Evolutionary conservation across 2,329 filamentous ascomycete genomes (phyloP).

Genomic region (Coniosporium tulheliwenetii): DNA sequence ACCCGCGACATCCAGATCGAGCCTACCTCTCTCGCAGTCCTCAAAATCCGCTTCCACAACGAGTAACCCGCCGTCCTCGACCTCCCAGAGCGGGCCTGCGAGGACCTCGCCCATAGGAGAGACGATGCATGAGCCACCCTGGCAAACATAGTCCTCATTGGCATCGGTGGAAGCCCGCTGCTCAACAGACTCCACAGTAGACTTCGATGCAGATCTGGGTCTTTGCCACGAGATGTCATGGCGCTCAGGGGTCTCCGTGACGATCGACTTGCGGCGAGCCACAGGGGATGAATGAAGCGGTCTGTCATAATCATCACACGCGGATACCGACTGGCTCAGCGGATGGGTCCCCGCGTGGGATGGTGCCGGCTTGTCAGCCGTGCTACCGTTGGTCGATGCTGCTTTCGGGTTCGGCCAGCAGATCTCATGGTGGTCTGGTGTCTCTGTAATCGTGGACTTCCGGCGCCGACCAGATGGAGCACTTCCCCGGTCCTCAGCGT

Average conservation of each 20-base stretch:
- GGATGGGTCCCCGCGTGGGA: not conserved
- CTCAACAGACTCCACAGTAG: not conserved
- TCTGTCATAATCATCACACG: conserved; percentile 11
- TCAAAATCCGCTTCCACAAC: conserved; percentile 70
- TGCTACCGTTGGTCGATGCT: conserved; percentile 1
- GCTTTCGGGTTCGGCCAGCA: conserved; percentile 18
- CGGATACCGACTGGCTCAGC: conserved; percentile 4
- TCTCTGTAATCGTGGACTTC: conserved; percentile 22
- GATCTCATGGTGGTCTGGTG: conserved; percentile 30
- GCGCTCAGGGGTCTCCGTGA: conserved; percentile 5
- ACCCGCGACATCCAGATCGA: conserved; percentile 74
- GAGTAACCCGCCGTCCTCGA: conserved; percentile 49
- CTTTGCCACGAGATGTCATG: conserved; percentile 7
- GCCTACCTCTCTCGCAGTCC: conserved; percentile 64
- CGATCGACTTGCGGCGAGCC: conserved; percentile 4
- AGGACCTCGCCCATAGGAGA: conserved; percentile 67
- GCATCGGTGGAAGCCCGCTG: conserved; percentile 1
- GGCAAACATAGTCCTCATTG: conserved; percentile 41
- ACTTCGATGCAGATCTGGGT: conserved; percentile 2
- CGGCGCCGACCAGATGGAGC: conserved; percentile 10
- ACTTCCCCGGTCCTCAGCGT: not conserved
- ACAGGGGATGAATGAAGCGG: conserved; percentile 8
- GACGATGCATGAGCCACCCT: conserved; percentile 72
- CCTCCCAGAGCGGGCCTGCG: conserved; percentile 69
- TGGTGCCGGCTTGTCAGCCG: conserved; percentile 1